phyloP scores from a whole-genome alignment of 306 rosid species.

The Cicer pinnatifidum region DNA sequence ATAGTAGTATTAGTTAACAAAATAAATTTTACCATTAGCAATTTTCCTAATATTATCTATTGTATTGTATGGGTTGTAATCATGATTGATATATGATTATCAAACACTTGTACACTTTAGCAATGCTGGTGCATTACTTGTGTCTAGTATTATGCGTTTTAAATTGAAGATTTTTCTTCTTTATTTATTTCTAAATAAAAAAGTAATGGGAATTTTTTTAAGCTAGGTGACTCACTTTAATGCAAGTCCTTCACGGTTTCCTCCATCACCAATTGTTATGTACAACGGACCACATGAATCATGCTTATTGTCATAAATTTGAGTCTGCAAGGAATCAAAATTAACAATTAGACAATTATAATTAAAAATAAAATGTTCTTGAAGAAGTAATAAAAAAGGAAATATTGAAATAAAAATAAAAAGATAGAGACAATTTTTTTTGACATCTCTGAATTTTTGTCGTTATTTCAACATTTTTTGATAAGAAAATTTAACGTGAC shows the following conservation, averaged over 20 bases:
- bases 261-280: slow-evolving; percentile 74
- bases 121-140: too few species aligned
- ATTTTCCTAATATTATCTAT: too few species aligned
- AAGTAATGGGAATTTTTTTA: neutral
- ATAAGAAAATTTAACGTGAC: neutral
- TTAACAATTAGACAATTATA: neutral
- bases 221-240: slow-evolving; percentile 49
- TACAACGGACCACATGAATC: slow-evolving; percentile 67
- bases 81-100: too few species aligned
- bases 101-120: too few species aligned
- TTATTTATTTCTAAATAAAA: too few species aligned
- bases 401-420: neutral
- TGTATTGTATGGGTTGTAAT: too few species aligned
- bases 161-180: too few species aligned
- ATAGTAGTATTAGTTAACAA: too few species aligned
- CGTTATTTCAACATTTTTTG: neutral
- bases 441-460: neutral
- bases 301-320: slow-evolving; percentile 58
- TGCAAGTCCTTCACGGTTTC: slow-evolving; percentile 80
- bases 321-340: slow-evolving; percentile 47
- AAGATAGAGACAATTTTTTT: too few species aligned
- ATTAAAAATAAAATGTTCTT: too few species aligned
- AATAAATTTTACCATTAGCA: too few species aligned
- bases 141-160: too few species aligned
- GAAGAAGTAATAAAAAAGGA: neutral